Percentiles rank a stretch among this genome's conserved stretches.
Evolutionary conservation across 2,329 filamentous ascomycete genomes (phyloP).

Genomic region (Moelleriella libera): DNA sequence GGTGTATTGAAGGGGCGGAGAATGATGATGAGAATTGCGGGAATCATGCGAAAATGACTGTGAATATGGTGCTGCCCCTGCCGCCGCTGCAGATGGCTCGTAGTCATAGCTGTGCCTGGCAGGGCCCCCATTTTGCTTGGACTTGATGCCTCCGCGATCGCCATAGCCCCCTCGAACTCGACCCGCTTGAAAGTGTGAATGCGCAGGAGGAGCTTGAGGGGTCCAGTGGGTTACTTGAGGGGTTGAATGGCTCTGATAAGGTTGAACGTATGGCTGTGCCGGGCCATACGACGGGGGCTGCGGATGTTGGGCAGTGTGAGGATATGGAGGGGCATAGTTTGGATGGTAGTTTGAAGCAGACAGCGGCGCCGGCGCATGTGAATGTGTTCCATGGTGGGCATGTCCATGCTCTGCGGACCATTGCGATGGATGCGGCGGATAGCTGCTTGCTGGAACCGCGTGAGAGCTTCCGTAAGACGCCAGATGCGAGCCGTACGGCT

Average conservation of each 20-base stretch:
- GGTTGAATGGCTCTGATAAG: slow-evolving; percentile 20
- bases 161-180: slow-evolving; percentile 31
- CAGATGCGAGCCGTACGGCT: slow-evolving; percentile 19
- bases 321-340: slow-evolving; percentile 44
- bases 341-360: slow-evolving; percentile 42
- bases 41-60: slow-evolving; percentile 27
- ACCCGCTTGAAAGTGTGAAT: slow-evolving; percentile 21
- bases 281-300: slow-evolving; percentile 30
- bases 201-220: slow-evolving; percentile 17
- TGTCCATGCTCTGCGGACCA: slow-evolving; percentile 25
- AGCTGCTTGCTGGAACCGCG: slow-evolving; percentile 19
- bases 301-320: slow-evolving; percentile 20
- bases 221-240: slow-evolving; percentile 6
- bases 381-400: slow-evolving; percentile 23
- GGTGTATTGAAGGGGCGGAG: slow-evolving; percentile 20
- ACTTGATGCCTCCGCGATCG: slow-evolving; percentile 26
- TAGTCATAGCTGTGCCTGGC: slow-evolving; percentile 20
- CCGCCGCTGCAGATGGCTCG: slow-evolving; percentile 16
- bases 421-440: slow-evolving; percentile 24
- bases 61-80: slow-evolving; percentile 20
- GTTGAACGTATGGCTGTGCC: slow-evolving; percentile 20
- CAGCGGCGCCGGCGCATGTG: slow-evolving; percentile 32
- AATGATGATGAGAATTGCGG: slow-evolving; percentile 20
- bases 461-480: slow-evolving; percentile 18
- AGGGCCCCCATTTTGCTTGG: slow-evolving; percentile 13